Evolutionary conservation across 495 filamentous ascomycete species (phyloP).

Genomic region (Aspergillus sclerotiicarbonarius): DNA sequence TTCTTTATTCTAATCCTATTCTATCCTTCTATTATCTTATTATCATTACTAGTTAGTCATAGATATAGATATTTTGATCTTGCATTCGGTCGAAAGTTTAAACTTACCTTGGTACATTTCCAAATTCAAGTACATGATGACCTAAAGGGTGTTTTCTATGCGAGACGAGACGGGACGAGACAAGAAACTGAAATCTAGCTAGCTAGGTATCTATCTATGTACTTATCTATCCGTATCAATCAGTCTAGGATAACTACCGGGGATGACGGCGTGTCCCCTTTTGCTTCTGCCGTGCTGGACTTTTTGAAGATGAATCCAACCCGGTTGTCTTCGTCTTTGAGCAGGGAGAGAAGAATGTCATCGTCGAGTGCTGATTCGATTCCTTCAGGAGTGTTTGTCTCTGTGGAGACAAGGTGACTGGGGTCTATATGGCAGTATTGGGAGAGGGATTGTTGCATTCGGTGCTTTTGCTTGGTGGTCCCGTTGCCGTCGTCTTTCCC

Average conservation of each 20-base stretch:
- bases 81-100: too few species aligned
- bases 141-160: too few species aligned
- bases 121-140: too few species aligned
- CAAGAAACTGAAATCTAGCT: background rate
- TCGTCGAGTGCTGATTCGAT: constrained; percentile 54
- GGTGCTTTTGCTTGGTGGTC: constrained; percentile 33
- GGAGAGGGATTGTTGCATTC: constrained; percentile 60
- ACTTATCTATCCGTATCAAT: constrained; percentile 1
- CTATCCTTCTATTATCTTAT: too few species aligned
- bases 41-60: too few species aligned
- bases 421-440: constrained; percentile 68
- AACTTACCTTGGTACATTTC: too few species aligned
- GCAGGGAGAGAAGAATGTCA: constrained; percentile 56
- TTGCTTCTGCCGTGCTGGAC: constrained; percentile 32
- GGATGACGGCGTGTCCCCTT: constrained; percentile 4
- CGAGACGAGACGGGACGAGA: too few species aligned
- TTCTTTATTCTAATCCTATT: too few species aligned
- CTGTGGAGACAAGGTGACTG: constrained; percentile 31
- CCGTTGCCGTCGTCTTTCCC: constrained; percentile 1
- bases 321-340: constrained; percentile 59
- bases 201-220: background rate
- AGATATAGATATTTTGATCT: too few species aligned
- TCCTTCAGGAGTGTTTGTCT: constrained; percentile 21
- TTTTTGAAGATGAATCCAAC: constrained; percentile 72
- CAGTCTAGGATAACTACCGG: constrained; percentile 9